Base-by-base conservation (phyloP, 495 filamentous ascomycete species). In the Hypoxylon fuscum region DNA sequence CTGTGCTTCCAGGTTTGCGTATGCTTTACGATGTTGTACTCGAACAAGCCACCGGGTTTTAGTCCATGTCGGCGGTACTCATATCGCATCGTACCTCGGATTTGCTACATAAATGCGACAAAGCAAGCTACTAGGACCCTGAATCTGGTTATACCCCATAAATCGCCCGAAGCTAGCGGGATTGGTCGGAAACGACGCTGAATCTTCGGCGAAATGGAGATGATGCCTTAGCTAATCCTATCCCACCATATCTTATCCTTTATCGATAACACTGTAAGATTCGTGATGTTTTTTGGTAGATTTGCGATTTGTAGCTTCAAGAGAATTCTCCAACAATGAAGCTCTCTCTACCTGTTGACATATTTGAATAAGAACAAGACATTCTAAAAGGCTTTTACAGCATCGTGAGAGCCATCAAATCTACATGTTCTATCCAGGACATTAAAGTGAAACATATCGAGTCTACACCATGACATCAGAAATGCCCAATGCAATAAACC, bases 121-220 rank as follows among this genome's bases (percentile, higher is more conserved):
- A n/a, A n/a, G n/a, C n/a, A n/a, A 11, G 38, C 32, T 7, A 43
- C 43, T 27, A 64, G 44, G 58, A 61, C 58, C 55, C 57, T 55
- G 52, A 53, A 56, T 46, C 46, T 48, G 15, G 21, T 17, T 57
- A 29, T 22, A 38, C 18, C 22, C 55, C 56, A 56, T 46, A 60
- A 51, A 60, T 47, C 34, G 44, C 40, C 62, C 55, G 49, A 59
- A 17, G 38, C 47, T 59, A 66, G 38, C 40, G 46, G 59, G 52
- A 66, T 66, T 61, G 54, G 17, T 53, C 57, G 63, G 63, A 43
- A 54, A 31, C 37, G n/a, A 31, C 55, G 62, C 40, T 48, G 40
- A 56, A 60, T 61, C 51, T 35, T 65, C 62, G 62, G 56, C n/a
- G n/a, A 7, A 38, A n/a, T n/a, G n/a, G n/a, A n/a, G n/a, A n/a